Evolutionary conservation across 2,329 filamentous ascomycete species (phyloP).

Genomic region (Pyrenochaeta sp.): DNA sequence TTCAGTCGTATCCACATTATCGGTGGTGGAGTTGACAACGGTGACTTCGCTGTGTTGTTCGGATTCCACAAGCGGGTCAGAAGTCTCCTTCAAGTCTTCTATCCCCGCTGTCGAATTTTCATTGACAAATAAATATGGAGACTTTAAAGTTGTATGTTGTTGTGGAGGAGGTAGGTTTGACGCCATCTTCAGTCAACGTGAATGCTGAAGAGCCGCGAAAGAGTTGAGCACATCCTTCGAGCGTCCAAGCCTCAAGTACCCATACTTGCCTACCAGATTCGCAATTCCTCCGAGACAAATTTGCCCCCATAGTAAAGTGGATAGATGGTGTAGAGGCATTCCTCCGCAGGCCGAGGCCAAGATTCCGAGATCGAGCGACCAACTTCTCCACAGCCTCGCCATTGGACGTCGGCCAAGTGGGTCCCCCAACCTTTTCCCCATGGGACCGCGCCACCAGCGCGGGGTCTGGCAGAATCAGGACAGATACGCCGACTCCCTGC

Average conservation of each 20-base stretch:
- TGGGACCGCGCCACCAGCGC: constrained; percentile 6
- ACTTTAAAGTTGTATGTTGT: too few species aligned
- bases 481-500: background rate
- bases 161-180: too few species aligned
- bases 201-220: too few species aligned
- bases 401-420: constrained; percentile 9
- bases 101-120: too few species aligned
- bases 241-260: background rate
- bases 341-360: constrained; percentile 22
- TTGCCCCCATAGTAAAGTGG: background rate
- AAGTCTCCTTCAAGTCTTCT: too few species aligned
- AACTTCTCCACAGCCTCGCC: background rate
- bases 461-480: constrained; percentile 4
- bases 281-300: constrained; percentile 3
- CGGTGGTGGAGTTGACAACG: too few species aligned
- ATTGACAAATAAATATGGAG: too few species aligned
- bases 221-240: background rate
- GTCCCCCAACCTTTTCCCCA: constrained; percentile 8
- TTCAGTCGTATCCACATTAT: too few species aligned
- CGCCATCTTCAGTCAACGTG: too few species aligned
- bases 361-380: constrained; percentile 14
- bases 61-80: too few species aligned
- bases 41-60: too few species aligned
- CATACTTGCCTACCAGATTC: background rate
- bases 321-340: constrained; percentile 2